Evolutionary conservation across 768 basidiomycete species (phyloP).

Genomic region (Lactarius vividus): DNA sequence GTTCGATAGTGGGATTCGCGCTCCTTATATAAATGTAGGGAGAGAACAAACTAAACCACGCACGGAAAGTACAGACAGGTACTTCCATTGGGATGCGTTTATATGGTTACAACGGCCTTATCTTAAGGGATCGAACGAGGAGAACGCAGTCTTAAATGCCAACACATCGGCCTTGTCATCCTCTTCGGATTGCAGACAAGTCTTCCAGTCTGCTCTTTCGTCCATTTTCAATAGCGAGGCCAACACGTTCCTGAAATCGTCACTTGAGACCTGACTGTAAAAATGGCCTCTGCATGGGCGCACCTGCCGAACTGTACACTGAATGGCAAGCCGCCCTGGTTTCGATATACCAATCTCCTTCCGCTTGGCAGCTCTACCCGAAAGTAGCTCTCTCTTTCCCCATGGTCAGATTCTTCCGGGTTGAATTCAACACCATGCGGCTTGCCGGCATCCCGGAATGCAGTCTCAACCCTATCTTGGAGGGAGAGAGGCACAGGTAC

Average conservation of each 20-base stretch:
- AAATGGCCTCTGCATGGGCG: conserved; percentile 29
- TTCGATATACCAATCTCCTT: conserved; percentile 78
- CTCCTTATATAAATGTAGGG: neutral
- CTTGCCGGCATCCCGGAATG: conserved; percentile 71
- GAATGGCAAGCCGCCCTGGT: conserved; percentile 76
- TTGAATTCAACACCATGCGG: conserved; percentile 72
- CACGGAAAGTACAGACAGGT: neutral
- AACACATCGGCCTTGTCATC: conserved; percentile 83
- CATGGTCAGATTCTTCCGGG: conserved; percentile 53
- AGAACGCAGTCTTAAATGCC: conserved; percentile 82
- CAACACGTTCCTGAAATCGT: conserved; percentile 65
- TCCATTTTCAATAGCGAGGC: conserved; percentile 72
- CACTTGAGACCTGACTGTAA: conserved; percentile 2
- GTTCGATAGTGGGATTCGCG: neutral
- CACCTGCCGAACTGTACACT: conserved; percentile 94
- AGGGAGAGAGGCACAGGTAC: conserved; percentile 71
- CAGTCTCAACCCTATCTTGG: conserved; percentile 59
- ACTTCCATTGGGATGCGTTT: neutral
- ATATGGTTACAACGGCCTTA: conserved; percentile 16
- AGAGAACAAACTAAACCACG: neutral
- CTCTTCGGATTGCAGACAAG: conserved; percentile 75
- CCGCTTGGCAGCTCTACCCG: conserved; percentile 88
- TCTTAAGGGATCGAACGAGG: conserved; percentile 59
- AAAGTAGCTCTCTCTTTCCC: conserved; percentile 76
- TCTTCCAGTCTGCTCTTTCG: conserved; percentile 89